phyloP scores from a whole-genome alignment of 2,329 filamentous ascomycete genomes.

The Claviceps sp. region DNA sequence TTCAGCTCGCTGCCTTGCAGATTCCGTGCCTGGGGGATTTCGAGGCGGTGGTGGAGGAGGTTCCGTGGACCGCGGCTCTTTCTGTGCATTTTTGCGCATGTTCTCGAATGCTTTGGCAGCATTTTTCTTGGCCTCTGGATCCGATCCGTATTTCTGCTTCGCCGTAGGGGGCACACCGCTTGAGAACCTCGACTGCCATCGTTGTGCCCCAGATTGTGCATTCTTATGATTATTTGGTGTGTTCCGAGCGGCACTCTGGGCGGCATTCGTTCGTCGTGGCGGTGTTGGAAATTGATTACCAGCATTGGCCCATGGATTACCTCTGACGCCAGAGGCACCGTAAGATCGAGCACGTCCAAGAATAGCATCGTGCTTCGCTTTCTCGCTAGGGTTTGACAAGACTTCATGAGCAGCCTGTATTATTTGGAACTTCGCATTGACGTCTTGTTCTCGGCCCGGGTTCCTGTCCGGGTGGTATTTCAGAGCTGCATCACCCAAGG shows the following conservation, averaged over 20 bases:
- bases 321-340: conserved; percentile 39
- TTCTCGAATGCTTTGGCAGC: conserved; percentile 29
- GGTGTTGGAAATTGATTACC: conserved; percentile 37
- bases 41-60: conserved; percentile 20
- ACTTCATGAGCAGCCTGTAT: conserved; percentile 82
- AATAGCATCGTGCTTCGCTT: conserved; percentile 39
- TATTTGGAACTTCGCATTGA: conserved; percentile 69
- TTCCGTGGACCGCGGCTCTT: conserved; percentile 14
- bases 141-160: conserved; percentile 21
- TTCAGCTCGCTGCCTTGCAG: conserved; percentile 38
- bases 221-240: conserved; percentile 6
- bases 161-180: conserved; percentile 29
- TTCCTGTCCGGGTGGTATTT: conserved; percentile 86
- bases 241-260: conserved; percentile 2
- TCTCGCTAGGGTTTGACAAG: conserved; percentile 36
- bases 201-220: conserved; percentile 27
- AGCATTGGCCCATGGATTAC: conserved; percentile 43
- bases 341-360: conserved; percentile 28
- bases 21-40: conserved; percentile 35
- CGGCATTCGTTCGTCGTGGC: conserved; percentile 26
- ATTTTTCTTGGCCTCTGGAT: conserved; percentile 26
- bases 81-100: conserved; percentile 24
- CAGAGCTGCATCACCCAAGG: conserved; percentile 39
- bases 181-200: conserved; percentile 30
- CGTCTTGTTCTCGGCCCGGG: conserved; percentile 66